These are phyloP conservation scores for Penicillium roqueforti DNA, from an alignment of 495 filamentous ascomycete genomes.

Conservation along the genomic window DNA sequence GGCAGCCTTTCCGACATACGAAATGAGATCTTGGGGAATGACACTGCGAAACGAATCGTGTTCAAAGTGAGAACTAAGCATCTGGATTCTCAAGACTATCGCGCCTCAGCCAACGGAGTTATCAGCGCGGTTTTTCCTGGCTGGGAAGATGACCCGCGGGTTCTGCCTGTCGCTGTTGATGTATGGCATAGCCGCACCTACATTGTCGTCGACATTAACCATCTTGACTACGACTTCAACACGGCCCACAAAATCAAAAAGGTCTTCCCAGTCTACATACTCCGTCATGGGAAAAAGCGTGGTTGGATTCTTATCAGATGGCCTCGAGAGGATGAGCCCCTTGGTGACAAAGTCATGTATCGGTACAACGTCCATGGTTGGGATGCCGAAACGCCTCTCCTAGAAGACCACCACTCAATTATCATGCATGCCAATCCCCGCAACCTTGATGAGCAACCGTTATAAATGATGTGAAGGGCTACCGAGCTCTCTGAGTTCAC, in stretches of 20 bases:
- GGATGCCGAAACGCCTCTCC: background rate
- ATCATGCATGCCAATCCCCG: background rate
- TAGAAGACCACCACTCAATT: background rate
- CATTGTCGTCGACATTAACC: constrained; percentile 12
- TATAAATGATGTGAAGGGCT: too few species aligned
- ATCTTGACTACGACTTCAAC: constrained; percentile 8
- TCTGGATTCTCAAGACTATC: background rate
- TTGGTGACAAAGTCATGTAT: background rate
- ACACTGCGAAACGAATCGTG: background rate
- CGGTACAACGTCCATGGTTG: background rate
- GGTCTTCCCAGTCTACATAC: constrained; percentile 11
- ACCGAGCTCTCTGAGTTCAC: background rate
- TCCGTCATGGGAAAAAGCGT: background rate
- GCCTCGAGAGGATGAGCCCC: background rate
- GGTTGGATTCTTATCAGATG: constrained; percentile 11
- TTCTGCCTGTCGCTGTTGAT: constrained; percentile 6
- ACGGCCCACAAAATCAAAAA: constrained; percentile 15
- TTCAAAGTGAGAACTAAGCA: background rate
- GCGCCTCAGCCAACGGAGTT: background rate
- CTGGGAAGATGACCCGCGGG: constrained; percentile 8
- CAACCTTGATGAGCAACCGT: too few species aligned
- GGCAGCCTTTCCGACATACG: background rate
- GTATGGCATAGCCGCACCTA: constrained; percentile 4
- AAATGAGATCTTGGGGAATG: background rate
- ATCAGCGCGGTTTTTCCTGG: constrained; percentile 8